A percentile compares a stretch with the other conserved stretches of the same genome.
Conservation (phyloP, 306 rosid species). For the Lupinus albus region DNA sequence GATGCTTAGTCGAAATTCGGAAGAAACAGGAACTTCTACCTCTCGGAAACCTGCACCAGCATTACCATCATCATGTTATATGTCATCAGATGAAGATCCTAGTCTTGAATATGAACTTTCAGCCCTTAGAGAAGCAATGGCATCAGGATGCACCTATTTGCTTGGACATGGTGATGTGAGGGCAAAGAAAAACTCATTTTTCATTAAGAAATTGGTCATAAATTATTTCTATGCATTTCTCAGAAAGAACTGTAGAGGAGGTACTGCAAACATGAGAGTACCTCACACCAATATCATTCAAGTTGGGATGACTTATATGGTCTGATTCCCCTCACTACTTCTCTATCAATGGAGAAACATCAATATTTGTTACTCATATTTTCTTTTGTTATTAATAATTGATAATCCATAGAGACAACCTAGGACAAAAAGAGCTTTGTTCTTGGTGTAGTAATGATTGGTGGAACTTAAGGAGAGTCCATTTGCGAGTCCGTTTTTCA, state of each 20-base stretch:
- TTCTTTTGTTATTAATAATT: not conserved
- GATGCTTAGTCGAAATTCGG: slow-evolving; percentile 50
- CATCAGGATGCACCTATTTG: slow-evolving; percentile 90
- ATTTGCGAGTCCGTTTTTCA: no score
- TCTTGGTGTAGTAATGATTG: not conserved
- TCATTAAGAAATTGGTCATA: slow-evolving; percentile 76
- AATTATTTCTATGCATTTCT: slow-evolving; percentile 89
- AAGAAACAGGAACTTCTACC: slow-evolving; percentile 46
- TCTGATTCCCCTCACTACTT: slow-evolving; percentile 43
- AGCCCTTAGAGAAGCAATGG: slow-evolving; percentile 83
- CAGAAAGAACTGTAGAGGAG: no score
- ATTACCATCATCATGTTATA: slow-evolving; percentile 65
- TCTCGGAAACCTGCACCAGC: slow-evolving; percentile 43
- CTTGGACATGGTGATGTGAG: slow-evolving; percentile 88
- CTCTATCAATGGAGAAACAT: not conserved
- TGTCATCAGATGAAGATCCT: slow-evolving; percentile 76
- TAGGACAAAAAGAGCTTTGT: not conserved
- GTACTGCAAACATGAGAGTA: slow-evolving; percentile 79
- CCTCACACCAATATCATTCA: slow-evolving; percentile 92
- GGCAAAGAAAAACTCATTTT: slow-evolving; percentile 88
- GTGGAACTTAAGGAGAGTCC: no score
- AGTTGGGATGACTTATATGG: slow-evolving; percentile 94
- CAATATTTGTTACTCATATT: not conserved
- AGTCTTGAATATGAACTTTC: slow-evolving; percentile 86
- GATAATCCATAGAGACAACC: slow-evolving; percentile 3